A percentile compares a stretch with the other conserved stretches of the same genome.
Evolutionary conservation across 306 rosid species (phyloP).

Genomic region (Sesbania bispinosa): DNA sequence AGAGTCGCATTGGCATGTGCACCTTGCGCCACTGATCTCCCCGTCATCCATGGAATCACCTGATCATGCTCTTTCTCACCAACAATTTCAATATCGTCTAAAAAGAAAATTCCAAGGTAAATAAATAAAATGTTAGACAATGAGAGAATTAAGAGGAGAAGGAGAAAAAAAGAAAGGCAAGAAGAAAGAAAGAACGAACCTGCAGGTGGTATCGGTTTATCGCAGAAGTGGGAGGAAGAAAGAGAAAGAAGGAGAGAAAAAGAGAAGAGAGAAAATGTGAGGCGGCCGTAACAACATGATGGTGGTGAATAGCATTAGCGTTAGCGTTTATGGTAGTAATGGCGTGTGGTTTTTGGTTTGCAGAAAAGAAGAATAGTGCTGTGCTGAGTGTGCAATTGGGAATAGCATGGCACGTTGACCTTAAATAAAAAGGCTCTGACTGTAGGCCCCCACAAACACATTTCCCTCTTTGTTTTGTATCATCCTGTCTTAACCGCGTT

Average conservation of each 20-base stretch:
- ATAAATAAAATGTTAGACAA: background rate
- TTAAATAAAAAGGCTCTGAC: too few species aligned
- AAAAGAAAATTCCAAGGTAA: background rate
- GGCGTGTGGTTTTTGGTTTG: too few species aligned
- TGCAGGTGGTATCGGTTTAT: background rate
- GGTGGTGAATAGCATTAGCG: too few species aligned
- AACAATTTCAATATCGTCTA: constrained; percentile 21
- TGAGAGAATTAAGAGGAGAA: background rate
- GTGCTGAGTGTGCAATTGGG: too few species aligned
- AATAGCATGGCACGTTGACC: too few species aligned
- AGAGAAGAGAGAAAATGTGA: constrained; percentile 20
- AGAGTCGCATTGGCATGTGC: constrained; percentile 37
- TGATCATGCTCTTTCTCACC: constrained; percentile 1
- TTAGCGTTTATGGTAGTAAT: too few species aligned
- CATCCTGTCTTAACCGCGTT: too few species aligned
- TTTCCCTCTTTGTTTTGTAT: too few species aligned
- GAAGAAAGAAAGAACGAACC: constrained; percentile 22
- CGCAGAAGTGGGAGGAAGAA: background rate
- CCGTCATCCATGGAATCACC: constrained; percentile 30
- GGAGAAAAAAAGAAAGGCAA: background rate
- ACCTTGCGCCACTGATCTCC: constrained; percentile 34
- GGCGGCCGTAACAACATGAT: too few species aligned
- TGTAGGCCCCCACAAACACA: too few species aligned
- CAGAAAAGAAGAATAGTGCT: too few species aligned
- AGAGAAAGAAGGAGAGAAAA: background rate